These are phyloP conservation scores for Plasmodium sp. DNA, from an alignment of 169 alveolate species.

Conservation along the genomic window DNA sequence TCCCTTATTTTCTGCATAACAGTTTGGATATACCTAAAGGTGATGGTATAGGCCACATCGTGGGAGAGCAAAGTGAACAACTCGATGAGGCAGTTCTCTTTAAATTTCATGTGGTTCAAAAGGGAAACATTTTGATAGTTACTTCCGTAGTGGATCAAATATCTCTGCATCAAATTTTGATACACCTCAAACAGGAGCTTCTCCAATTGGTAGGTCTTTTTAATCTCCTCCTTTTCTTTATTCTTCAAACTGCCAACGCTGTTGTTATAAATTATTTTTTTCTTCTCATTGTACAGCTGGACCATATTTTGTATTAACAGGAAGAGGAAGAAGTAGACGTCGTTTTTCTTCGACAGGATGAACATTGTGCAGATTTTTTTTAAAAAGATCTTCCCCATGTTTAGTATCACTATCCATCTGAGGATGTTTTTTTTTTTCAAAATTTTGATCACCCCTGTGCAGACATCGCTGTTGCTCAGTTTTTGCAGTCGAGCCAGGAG, in stretches of 20 bases:
- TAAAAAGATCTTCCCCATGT: slow-evolving; percentile 38
- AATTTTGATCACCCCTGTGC: slow-evolving; percentile 24
- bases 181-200: slow-evolving; percentile 15
- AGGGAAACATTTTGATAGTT: not conserved
- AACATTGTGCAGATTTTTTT: slow-evolving; percentile 17
- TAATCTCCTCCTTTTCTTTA: slow-evolving; percentile 16
- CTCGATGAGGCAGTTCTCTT: slow-evolving; percentile 68
- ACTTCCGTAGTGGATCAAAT: slow-evolving; percentile 23
- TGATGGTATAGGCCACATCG: slow-evolving; percentile 49
- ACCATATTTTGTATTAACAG: slow-evolving; percentile 48
- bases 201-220: slow-evolving; percentile 38
- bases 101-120: slow-evolving; percentile 31
- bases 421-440: slow-evolving; percentile 38
- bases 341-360: slow-evolving; percentile 39
- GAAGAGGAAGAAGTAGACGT: slow-evolving; percentile 33
- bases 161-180: slow-evolving; percentile 25
- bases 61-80: slow-evolving; percentile 51
- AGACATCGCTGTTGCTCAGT: slow-evolving; percentile 10
- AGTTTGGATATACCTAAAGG: slow-evolving; percentile 48
- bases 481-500: not conserved
- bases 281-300: slow-evolving; percentile 51
- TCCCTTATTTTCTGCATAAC: slow-evolving; percentile 59
- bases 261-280: slow-evolving; percentile 26
- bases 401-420: slow-evolving; percentile 27
- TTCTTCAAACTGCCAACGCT: not conserved